A percentile compares a stretch with the other conserved stretches of the same genome.
Conservation (phyloP, 306 rosid genomes). For the Astragalus membranaceus region DNA sequence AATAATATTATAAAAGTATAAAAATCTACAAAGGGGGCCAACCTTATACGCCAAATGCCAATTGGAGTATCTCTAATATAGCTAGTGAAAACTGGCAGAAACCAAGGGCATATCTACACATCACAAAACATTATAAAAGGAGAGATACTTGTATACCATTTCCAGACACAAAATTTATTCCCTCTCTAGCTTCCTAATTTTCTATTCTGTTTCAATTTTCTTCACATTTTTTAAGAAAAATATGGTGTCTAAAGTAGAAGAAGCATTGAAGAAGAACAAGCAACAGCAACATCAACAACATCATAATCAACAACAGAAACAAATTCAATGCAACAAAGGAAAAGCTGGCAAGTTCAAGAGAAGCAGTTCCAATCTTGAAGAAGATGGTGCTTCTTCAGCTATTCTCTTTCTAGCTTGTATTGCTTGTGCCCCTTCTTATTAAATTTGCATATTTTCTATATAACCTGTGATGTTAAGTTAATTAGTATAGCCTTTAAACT, state of each 20-base stretch:
- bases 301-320: slow-evolving; percentile 45
- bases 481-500: slow-evolving; percentile 3
- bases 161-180: slow-evolving; percentile 26
- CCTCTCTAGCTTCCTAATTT: not conserved
- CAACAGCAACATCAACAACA: slow-evolving; percentile 28
- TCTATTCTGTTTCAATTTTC: not conserved
- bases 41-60: not conserved
- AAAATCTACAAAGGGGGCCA: not conserved
- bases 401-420: slow-evolving; percentile 96
- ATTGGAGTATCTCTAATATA: no score
- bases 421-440: slow-evolving; percentile 62
- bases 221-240: not conserved
- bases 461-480: not conserved
- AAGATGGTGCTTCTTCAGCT: slow-evolving; percentile 85
- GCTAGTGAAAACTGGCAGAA: no score
- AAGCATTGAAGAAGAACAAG: slow-evolving; percentile 50
- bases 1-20: no score
- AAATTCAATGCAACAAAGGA: slow-evolving; percentile 77
- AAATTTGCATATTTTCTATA: not conserved
- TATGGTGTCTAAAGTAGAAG: slow-evolving; percentile 85
- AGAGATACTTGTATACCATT: slow-evolving; percentile 24
- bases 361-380: slow-evolving; percentile 68
- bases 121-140: slow-evolving; percentile 43
- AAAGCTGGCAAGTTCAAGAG: slow-evolving; percentile 79
- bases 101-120: slow-evolving; percentile 22